A percentile compares a stretch with the other conserved stretches of the same genome.
Conservation (phyloP, 164 flowering plant species). For the Vitis amurensis region DNA sequence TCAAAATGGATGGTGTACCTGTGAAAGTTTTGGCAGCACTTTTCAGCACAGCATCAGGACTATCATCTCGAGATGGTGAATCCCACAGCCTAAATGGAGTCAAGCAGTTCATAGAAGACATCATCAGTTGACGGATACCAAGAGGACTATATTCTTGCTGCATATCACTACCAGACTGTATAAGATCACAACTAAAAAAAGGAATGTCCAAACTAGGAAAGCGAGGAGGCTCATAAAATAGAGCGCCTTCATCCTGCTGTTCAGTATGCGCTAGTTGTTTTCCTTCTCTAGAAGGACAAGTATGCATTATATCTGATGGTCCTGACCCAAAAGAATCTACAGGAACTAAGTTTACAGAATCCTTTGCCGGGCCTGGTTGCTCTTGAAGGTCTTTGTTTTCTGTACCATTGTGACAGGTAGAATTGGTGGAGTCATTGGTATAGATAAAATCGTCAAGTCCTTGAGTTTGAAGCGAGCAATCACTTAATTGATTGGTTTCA, state of each 20-base stretch:
- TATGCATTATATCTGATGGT: slow-evolving; percentile 21
- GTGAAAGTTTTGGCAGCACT: slow-evolving; percentile 86
- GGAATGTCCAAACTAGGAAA: slow-evolving; percentile 93
- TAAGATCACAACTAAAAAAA: slow-evolving; percentile 92
- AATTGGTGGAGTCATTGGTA: slow-evolving; percentile 30
- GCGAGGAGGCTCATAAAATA: slow-evolving; percentile 93
- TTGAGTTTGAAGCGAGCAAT: slow-evolving; percentile 24
- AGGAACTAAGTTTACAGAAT: slow-evolving; percentile 33
- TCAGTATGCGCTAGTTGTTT: slow-evolving; percentile 18
- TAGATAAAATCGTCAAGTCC: slow-evolving; percentile 40
- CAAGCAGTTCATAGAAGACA: slow-evolving; percentile 65
- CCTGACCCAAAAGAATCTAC: slow-evolving; percentile 38
- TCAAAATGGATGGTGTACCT: slow-evolving; percentile 82
- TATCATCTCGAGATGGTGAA: slow-evolving; percentile 68
- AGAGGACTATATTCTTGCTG: slow-evolving; percentile 94
- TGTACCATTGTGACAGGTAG: slow-evolving; percentile 31
- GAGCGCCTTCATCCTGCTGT: slow-evolving; percentile 46
- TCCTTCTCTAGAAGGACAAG: slow-evolving; percentile 27
- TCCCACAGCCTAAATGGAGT: slow-evolving; percentile 83
- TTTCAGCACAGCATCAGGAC: slow-evolving; percentile 74
- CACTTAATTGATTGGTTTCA: slow-evolving; percentile 25
- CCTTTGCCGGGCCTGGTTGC: slow-evolving; percentile 30
- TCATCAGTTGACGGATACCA: slow-evolving; percentile 88
- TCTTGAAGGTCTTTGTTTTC: slow-evolving; percentile 25
- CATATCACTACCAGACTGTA: slow-evolving; percentile 64